Conservation (phyloP, 1,284 basidiomycete species). For the Trichosporon inkin region DNA sequence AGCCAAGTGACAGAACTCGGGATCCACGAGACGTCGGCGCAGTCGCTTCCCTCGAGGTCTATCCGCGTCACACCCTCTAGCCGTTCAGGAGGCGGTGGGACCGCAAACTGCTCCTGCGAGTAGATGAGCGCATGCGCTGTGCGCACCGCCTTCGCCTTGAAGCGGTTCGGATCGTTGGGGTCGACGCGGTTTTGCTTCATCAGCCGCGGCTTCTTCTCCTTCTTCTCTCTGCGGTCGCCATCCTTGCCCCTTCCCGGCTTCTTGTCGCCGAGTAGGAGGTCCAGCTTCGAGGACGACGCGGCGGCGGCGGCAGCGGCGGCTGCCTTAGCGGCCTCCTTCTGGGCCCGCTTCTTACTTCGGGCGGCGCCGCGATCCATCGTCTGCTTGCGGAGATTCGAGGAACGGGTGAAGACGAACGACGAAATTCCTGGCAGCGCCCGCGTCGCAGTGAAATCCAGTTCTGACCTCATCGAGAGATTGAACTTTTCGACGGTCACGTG, state of each 20-base stretch:
- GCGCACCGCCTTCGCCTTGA: constrained; percentile 44
- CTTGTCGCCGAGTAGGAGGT: constrained; percentile 1
- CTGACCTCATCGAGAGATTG: neutral
- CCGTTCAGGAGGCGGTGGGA: constrained; percentile 34
- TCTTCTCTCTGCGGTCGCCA: constrained; percentile 6
- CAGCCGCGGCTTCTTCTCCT: constrained; percentile 11
- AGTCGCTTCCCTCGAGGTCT: constrained; percentile 39
- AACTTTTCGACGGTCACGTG: constrained; percentile 1
- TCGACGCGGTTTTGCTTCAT: constrained; percentile 10
- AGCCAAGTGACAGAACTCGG: constrained; percentile 41
- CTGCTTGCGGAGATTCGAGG: neutral
- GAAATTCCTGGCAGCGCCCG: neutral
- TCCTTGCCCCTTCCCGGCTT: constrained; percentile 5
- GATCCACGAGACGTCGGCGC: constrained; percentile 38
- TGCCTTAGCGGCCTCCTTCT: constrained; percentile 5
- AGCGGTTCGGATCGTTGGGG: constrained; percentile 32
- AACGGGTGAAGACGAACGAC: neutral
- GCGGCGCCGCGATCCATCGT: constrained; percentile 47
- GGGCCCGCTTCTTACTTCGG: constrained; percentile 34
- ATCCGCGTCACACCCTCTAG: constrained; percentile 35
- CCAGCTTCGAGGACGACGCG: constrained; percentile 6
- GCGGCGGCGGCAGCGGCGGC: neutral
- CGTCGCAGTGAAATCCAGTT: neutral
- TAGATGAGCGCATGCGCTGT: constrained; percentile 38
- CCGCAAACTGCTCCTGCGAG: constrained; percentile 28